These are phyloP conservation scores for Microcera coccophila DNA, from an alignment of 2,329 filamentous ascomycete species.

Conservation along the genomic window DNA sequence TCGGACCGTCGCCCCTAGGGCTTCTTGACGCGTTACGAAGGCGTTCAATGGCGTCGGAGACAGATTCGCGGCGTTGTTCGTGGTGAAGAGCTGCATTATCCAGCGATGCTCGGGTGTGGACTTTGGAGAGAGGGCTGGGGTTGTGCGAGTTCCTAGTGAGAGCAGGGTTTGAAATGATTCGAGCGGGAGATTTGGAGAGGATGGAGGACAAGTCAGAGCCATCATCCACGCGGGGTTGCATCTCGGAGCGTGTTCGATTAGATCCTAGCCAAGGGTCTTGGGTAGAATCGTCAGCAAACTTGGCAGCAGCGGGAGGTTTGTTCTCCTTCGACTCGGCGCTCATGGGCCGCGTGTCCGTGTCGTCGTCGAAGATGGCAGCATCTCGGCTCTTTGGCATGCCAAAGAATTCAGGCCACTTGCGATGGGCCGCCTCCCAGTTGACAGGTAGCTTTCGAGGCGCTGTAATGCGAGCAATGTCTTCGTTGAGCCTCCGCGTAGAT, in stretches of 20 bases:
- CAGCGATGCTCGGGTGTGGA: slow-evolving; percentile 32
- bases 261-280: slow-evolving; percentile 39
- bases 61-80: slow-evolving; percentile 27
- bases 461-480: slow-evolving; percentile 45
- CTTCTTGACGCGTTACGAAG: slow-evolving; percentile 36
- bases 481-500: slow-evolving; percentile 49
- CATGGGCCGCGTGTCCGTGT: slow-evolving; percentile 36
- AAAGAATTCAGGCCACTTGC: slow-evolving; percentile 52
- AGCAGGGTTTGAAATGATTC: slow-evolving; percentile 23
- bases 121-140: slow-evolving; percentile 37
- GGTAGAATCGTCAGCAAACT: slow-evolving; percentile 41
- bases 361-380: slow-evolving; percentile 24
- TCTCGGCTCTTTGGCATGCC: slow-evolving; percentile 36
- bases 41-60: slow-evolving; percentile 34
- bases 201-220: slow-evolving; percentile 48
- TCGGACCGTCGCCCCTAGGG: slow-evolving; percentile 24
- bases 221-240: slow-evolving; percentile 53
- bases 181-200: slow-evolving; percentile 38
- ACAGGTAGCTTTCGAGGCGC: slow-evolving; percentile 38
- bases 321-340: slow-evolving; percentile 44
- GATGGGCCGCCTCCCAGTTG: slow-evolving; percentile 45
- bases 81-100: slow-evolving; percentile 20
- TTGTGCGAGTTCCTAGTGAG: slow-evolving; percentile 29
- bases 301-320: slow-evolving; percentile 34
- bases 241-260: slow-evolving; percentile 44